Base-by-base conservation (phyloP, 2,329 filamentous ascomycete genomes). In the Penicillium fuscoglaucum region DNA sequence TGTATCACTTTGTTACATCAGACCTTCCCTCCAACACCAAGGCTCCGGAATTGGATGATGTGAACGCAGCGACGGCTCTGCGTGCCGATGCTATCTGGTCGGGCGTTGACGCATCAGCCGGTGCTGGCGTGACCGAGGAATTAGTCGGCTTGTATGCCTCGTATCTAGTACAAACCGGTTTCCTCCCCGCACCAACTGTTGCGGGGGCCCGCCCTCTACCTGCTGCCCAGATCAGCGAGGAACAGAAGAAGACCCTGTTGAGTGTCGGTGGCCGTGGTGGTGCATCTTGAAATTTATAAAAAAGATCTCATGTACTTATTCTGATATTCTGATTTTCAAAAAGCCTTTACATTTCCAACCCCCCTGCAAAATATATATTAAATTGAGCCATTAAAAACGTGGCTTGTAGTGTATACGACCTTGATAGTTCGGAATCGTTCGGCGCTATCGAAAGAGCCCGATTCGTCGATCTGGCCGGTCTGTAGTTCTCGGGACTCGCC, bases 31-130 rank as follows among this genome's bases (percentile, higher is more conserved):
- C 82, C 41, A 85, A 85, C 67, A 90, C 87, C 33, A 85, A 83
- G 44, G 89, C 90, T 0, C 88, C 89, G 0, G 89, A 90, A 71
- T 82, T 95, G 13, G 88, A 91, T 67, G 90, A 93, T 70, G 73
- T 67, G 37, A 91, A 95, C 68, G 85, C 90, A 0, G 80, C 84
- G 1, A 77, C 79, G 2, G 83, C 87, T 0, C 80, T 96, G 26
- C 83, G 83, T 70, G 80, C 82, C 4, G 88, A 93, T 68, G 80
- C 80, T 0, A 78, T 67, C 46, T 83, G 83, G 83, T 81, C 85
- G 0, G 82, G 82, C 0, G 71, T 84, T 35, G 84, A 87, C 62
- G 82, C 81, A 64, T 84, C 82, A 48, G 76, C 77, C 0, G 85
- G 78, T 54, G 81, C 71, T 61, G 83, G 83, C 26, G 84, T 90